phyloP scores from a whole-genome alignment of 805 yeast genomes.

The Yarrowia alimentaria region DNA sequence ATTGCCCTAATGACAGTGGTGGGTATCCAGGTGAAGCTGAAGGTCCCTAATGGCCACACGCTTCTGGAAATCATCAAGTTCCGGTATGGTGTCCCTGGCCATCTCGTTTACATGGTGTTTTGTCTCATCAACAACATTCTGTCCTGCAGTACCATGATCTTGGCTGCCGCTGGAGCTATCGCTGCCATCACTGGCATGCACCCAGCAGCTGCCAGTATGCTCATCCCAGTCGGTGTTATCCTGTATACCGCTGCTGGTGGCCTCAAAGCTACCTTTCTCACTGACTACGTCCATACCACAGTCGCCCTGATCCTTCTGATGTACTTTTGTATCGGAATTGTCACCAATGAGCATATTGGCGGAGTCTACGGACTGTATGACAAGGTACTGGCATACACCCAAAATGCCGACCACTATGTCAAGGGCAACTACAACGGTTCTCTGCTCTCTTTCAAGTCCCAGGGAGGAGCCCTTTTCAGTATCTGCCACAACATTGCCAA shows the following conservation, averaged over 20 bases:
- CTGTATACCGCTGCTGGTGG: constrained; percentile 54
- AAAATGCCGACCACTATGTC: constrained; percentile 31
- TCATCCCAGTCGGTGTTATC: constrained; percentile 51
- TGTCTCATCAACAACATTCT: constrained; percentile 32
- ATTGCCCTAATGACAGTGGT: constrained; percentile 69
- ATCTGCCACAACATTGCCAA: constrained; percentile 31
- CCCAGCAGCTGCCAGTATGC: constrained; percentile 48
- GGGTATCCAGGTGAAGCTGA: constrained; percentile 74
- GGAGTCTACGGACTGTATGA: constrained; percentile 49
- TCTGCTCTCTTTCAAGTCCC: constrained; percentile 49
- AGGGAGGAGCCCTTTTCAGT: constrained; percentile 29
- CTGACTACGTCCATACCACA: constrained; percentile 54
- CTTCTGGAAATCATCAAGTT: constrained; percentile 69
- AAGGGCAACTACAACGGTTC: constrained; percentile 31
- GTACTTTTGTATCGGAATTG: constrained; percentile 38
- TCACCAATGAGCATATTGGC: constrained; percentile 45
- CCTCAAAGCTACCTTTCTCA: constrained; percentile 51
- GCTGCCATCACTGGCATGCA: constrained; percentile 48
- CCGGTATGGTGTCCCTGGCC: constrained; percentile 65
- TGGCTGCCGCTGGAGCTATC: constrained; percentile 49
- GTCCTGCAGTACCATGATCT: constrained; percentile 43
- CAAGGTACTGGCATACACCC: constrained; percentile 46
- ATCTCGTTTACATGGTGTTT: constrained; percentile 37
- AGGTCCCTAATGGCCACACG: constrained; percentile 80
- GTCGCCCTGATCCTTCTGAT: constrained; percentile 37